Conservation (phyloP, 768 basidiomycete species). For the Russula ochroleuca region DNA sequence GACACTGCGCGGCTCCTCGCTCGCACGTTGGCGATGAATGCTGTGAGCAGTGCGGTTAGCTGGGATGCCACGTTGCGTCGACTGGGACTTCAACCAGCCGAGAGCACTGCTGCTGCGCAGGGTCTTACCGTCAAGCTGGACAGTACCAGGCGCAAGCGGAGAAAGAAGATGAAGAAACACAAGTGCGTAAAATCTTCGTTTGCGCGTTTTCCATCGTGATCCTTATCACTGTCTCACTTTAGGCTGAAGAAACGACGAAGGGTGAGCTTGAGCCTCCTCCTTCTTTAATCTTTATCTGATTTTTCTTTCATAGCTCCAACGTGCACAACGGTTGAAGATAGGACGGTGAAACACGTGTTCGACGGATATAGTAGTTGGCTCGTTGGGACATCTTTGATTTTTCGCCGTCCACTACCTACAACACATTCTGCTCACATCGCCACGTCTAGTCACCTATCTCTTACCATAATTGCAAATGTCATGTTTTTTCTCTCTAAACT, state of each 20-base stretch:
- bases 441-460: conserved; percentile 1
- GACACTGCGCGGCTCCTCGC: conserved; percentile 79
- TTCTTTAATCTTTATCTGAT: not conserved
- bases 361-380: not conserved
- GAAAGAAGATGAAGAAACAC: conserved; percentile 97
- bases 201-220: conserved; percentile 11
- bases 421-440: not conserved
- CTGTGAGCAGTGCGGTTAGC: conserved; percentile 53
- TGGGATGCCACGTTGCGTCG: conserved; percentile 68
- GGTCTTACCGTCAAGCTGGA: conserved; percentile 63
- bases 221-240: conserved; percentile 13
- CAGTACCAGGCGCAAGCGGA: conserved; percentile 77
- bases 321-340: conserved; percentile 26
- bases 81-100: conserved; percentile 57
- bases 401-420: not conserved
- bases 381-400: conserved; percentile 2
- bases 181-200: conserved; percentile 54
- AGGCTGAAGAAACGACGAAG: conserved; percentile 90
- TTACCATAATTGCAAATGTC: conserved; percentile 1
- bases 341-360: conserved; percentile 17
- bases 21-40: conserved; percentile 63
- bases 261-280: conserved; percentile 42
- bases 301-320: conserved; percentile 17
- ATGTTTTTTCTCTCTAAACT: not conserved
- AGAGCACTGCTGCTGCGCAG: conserved; percentile 41